These are phyloP conservation scores for Trichoderma semiorbis DNA, from an alignment of 2,329 filamentous ascomycete species.

Conservation along the genomic window DNA sequence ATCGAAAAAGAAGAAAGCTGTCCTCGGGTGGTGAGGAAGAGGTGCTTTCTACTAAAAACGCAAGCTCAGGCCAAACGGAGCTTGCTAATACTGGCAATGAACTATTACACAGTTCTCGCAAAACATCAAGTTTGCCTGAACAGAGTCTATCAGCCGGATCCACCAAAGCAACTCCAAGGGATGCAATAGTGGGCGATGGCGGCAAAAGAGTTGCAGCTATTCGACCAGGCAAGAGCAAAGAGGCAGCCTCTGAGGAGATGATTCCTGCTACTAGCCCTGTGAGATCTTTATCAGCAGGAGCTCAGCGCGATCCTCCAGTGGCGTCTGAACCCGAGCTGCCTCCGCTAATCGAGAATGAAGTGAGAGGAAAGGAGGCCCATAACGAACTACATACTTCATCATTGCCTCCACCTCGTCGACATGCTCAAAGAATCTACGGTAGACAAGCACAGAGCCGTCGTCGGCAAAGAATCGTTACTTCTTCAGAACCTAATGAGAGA, in stretches of 20 bases:
- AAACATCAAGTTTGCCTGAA: slow-evolving; percentile 25
- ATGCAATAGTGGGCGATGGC: slow-evolving; percentile 19
- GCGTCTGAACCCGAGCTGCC: slow-evolving; percentile 36
- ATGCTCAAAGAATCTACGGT: slow-evolving; percentile 6
- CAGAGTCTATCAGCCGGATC: slow-evolving; percentile 28
- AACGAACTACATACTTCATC: slow-evolving; percentile 18
- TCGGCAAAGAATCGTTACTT: background rate
- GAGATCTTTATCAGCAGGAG: slow-evolving; percentile 28
- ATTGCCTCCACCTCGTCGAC: slow-evolving; percentile 1
- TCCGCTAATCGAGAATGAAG: slow-evolving; percentile 27
- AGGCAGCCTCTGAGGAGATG: slow-evolving; percentile 32
- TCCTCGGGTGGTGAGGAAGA: background rate
- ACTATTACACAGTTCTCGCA: slow-evolving; percentile 27
- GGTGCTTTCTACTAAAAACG: background rate
- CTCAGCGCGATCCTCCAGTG: slow-evolving; percentile 20
- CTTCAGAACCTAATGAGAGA: slow-evolving; percentile 4
- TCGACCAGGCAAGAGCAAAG: slow-evolving; percentile 21
- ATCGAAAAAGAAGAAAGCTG: slow-evolving; percentile 29
- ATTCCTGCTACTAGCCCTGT: slow-evolving; percentile 40
- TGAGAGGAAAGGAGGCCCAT: slow-evolving; percentile 11
- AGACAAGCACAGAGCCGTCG: slow-evolving; percentile 1
- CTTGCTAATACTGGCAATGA: background rate
- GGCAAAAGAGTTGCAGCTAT: slow-evolving; percentile 10
- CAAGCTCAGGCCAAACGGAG: background rate
- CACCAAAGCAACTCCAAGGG: slow-evolving; percentile 33